Evolutionary conservation across 352 stramenopile genomes (phyloP).

Genomic region (Blastocystis sp.): DNA sequence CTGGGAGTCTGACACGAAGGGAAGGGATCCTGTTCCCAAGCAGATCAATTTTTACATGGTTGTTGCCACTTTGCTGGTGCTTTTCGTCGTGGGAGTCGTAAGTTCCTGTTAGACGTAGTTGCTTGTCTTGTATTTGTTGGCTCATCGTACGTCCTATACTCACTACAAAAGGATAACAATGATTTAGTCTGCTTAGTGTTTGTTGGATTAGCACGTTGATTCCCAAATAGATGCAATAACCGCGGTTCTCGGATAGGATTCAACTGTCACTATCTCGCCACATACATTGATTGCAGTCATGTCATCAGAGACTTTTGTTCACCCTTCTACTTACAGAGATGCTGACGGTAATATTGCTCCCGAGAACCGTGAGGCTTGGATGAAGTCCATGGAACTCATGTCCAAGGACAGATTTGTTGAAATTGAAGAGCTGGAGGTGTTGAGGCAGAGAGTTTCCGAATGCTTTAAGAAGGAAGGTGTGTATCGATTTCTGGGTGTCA

Average conservation of each 20-base stretch:
- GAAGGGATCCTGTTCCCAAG: neutral
- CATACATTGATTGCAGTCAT: neutral
- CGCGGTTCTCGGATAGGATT: neutral
- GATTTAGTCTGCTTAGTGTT: neutral
- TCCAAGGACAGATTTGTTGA: constrained; percentile 59
- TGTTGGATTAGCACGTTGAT: neutral
- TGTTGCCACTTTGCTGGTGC: neutral
- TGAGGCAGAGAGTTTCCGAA: constrained; percentile 37
- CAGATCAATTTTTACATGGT: neutral
- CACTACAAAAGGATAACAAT: constrained; percentile 8
- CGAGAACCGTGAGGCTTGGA: constrained; percentile 42
- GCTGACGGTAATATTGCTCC: constrained; percentile 57
- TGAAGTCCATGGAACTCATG: constrained; percentile 43
- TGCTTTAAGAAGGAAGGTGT: constrained; percentile 59
- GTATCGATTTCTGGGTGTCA: neutral
- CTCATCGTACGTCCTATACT: neutral
- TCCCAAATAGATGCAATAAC: neutral
- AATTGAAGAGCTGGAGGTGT: constrained; percentile 36
- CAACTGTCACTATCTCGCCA: neutral
- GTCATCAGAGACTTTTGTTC: constrained; percentile 44
- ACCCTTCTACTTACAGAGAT: constrained; percentile 54
- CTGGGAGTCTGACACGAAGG: neutral
- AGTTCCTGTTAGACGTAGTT: neutral
- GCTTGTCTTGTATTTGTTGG: neutral
- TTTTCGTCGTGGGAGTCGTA: neutral